Percentiles rank a stretch among this genome's conserved stretches.
These are phyloP conservation scores for Heimioporus sp. DNA, from an alignment of 768 basidiomycete species.

Conservation along the genomic window DNA sequence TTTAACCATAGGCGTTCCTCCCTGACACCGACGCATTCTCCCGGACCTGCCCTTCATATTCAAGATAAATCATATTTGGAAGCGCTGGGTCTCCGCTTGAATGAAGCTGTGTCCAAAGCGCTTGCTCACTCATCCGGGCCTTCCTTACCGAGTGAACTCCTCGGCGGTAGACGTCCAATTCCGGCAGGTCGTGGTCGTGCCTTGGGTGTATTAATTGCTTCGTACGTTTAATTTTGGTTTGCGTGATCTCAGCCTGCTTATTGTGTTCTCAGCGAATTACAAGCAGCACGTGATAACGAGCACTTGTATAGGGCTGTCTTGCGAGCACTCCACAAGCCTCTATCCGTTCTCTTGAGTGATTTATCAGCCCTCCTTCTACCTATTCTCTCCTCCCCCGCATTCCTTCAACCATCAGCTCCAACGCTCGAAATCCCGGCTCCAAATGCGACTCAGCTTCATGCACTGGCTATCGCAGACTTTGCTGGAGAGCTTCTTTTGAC, in stretches of 20 bases:
- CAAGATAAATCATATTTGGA: slow-evolving; percentile 84
- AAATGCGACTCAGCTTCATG: slow-evolving; percentile 70
- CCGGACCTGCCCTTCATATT: slow-evolving; percentile 44
- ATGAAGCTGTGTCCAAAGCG: slow-evolving; percentile 78
- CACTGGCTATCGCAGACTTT: slow-evolving; percentile 64
- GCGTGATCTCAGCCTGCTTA: slow-evolving; percentile 12
- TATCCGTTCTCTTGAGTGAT: slow-evolving; percentile 72
- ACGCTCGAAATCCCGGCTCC: slow-evolving; percentile 49
- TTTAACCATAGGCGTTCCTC: slow-evolving; percentile 60
- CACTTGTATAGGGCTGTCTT: slow-evolving; percentile 69
- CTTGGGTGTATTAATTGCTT: slow-evolving; percentile 65
- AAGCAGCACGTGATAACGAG: slow-evolving; percentile 57
- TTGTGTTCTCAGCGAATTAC: slow-evolving; percentile 55
- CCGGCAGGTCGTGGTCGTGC: slow-evolving; percentile 70
- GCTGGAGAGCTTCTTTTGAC: slow-evolving; percentile 70
- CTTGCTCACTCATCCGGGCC: slow-evolving; percentile 63
- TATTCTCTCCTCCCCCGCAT: slow-evolving; percentile 60
- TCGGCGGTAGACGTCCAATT: slow-evolving; percentile 69
- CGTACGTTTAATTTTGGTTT: slow-evolving; percentile 45
- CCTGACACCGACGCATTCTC: slow-evolving; percentile 30
- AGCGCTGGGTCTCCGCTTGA: slow-evolving; percentile 70
- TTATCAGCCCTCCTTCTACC: slow-evolving; percentile 67
- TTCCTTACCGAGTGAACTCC: slow-evolving; percentile 46
- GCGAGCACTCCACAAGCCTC: slow-evolving; percentile 70
- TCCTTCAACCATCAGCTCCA: slow-evolving; percentile 50